Evolutionary conservation across 2,329 filamentous ascomycete species (phyloP), one percentile per base, ranked within the genome.

Genomic region (Aspergillus bombycis): DNA sequence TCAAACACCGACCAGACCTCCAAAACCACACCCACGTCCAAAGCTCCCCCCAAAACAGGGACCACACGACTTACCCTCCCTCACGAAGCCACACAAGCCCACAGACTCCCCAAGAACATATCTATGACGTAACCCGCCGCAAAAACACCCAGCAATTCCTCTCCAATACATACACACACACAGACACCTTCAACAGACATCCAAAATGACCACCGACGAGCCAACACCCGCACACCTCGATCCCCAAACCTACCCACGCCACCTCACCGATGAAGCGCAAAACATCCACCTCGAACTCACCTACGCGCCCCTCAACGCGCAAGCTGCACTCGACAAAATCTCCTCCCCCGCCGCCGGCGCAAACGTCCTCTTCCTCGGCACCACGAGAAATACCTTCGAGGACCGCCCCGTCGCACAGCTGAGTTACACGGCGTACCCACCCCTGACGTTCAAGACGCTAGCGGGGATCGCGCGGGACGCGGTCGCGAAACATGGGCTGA

Each of bases 401-500:
- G 67, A 71, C 65, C 75, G 76, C 19, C 67, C 77, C 8, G 80
- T 82, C 55, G 71, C 77, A 1, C 79, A 78, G 54, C 75, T 82
- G n/a, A 79, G 79, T 60, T 82, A 82, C 64, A 79, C 78, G 2
- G 71, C 75, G 16, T 82, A 82, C 67, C 76, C 79, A 14, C 74
- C 76, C 0, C 74, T 82, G 0, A 76, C 79, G 2, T 68, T 82
- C 28, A 80, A 79, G 55, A 80, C 79, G 3, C 71, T 82, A 4
- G 63, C 68, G 1, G 60, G 64, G 16, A 81, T 80, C 56, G 79
- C 80, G 11, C 70, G 71, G 55, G 72, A 81, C 7, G 77, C 82
- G 4, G 78, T 94, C 4, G 77, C 79, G 19, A 72, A 78, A 68
- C 88, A 96, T 75, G 79, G 77, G 0, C 85, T 97, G 21, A 85